Base-by-base conservation (phyloP, 495 filamentous ascomycete species). In the Acidiella bohemica region DNA sequence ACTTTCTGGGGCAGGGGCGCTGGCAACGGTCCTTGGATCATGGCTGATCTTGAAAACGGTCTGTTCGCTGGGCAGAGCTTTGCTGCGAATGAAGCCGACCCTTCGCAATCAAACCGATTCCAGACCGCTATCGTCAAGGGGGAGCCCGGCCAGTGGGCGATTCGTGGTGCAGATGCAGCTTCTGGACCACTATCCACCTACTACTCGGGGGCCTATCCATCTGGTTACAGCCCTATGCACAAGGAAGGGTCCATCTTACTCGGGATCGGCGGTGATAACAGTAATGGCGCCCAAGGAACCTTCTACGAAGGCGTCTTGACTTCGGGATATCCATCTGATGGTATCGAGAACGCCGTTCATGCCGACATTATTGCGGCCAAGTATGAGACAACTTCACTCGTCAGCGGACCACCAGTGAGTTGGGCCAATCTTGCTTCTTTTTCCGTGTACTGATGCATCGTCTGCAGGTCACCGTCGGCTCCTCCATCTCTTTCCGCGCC, bases 261-360 rank as follows among this genome's bases (percentile, higher is more conserved):
- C 24, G 69, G 70, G 24, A 74, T 72, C 34, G 70, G 70, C 36
- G 70, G 70, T 13, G 69, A 73, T 39, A 73, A 75, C 55, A 74
- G 70, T 42, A 50, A 52, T 36, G 39, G 64, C 41, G 70, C 62
- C 14, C 70, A 75, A 54, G 71, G 71, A 27, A 75, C 71, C 0
- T 74, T 73, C 59, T 75, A 75, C 55, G 71, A 75, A 52, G 72
- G 72, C 27, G 72, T 65, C 1, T 71, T 75, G 71, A 74, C 72
- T 39, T 56, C 61, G 5, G 70, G 72, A 24, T 75, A 71, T 47
- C 72, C 72, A 2, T 61, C 70, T 16, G 69, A 72, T 42, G 64
- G 56, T 25, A 71, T 65, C 20, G 72, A 76, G 51, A 58, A 63
- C 53, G 42, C 61, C 10, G 70, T 75, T 39, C 71, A 74, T 55